phyloP scores from a whole-genome alignment of 345 rosid genomes.

The Anastatica hierochuntica region DNA sequence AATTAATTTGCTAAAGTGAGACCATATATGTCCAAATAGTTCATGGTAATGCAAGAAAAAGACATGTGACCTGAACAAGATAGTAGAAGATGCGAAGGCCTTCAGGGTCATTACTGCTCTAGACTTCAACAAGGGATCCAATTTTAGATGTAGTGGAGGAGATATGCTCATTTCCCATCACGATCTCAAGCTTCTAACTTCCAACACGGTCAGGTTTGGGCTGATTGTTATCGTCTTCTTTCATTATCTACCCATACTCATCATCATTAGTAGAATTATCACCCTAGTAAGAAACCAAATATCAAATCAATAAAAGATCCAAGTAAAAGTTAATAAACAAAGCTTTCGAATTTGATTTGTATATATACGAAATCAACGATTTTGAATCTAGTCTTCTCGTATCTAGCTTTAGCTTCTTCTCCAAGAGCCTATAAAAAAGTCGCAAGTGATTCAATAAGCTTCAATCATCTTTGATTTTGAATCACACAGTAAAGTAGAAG shows the following conservation, averaged over 20 bases:
- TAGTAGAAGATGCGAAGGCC: slow-evolving; percentile 98
- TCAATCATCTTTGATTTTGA: background rate
- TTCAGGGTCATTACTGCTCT: slow-evolving; percentile 92
- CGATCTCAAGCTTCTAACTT: slow-evolving; percentile 92
- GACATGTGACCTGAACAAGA: slow-evolving; percentile 81
- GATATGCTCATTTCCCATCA: slow-evolving; percentile 95
- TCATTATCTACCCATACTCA: slow-evolving; percentile 79
- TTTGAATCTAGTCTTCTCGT: slow-evolving; percentile 70
- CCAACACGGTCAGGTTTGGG: slow-evolving; percentile 97
- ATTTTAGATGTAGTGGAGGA: slow-evolving; percentile 93
- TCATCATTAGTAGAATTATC: slow-evolving; percentile 94
- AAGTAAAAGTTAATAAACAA: background rate
- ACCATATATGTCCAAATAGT: too few species aligned
- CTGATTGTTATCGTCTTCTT: slow-evolving; percentile 98
- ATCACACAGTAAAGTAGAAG: background rate
- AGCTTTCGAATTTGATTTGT: background rate
- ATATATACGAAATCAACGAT: slow-evolving; percentile 69
- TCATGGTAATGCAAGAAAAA: background rate
- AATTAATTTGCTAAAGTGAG: too few species aligned
- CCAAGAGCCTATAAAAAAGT: slow-evolving; percentile 35
- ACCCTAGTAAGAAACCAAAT: slow-evolving; percentile 33
- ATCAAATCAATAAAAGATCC: background rate
- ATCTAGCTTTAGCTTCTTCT: slow-evolving; percentile 82
- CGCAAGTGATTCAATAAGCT: background rate
- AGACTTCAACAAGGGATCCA: slow-evolving; percentile 95